A percentile compares a stretch with the other conserved stretches of the same genome.
Conservation (phyloP, 2,329 filamentous ascomycete genomes). For the Corynespora cassiicola region DNA sequence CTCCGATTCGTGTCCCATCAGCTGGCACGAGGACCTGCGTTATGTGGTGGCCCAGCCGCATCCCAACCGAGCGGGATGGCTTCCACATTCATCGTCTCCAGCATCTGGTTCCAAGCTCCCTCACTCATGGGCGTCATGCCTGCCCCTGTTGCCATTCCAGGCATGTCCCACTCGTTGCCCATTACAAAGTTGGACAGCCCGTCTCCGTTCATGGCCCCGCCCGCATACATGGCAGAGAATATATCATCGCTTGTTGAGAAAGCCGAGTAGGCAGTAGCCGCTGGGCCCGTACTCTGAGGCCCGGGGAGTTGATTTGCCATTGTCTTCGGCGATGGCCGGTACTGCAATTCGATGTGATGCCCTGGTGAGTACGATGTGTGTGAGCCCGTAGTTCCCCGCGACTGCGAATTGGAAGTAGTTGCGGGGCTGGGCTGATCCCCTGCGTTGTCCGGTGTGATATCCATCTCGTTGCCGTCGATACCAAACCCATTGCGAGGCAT, state of each 20-base stretch:
- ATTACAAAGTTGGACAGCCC: constrained; percentile 28
- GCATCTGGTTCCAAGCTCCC: constrained; percentile 43
- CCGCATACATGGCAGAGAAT: constrained; percentile 11
- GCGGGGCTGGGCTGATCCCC: constrained; percentile 40
- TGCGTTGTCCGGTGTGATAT: constrained; percentile 35
- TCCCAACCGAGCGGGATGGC: too few relatives aligned
- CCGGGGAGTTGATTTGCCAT: constrained; percentile 19
- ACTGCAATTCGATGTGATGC: constrained; percentile 32
- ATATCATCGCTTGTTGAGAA: constrained; percentile 20
- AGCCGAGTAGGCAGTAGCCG: too few relatives aligned
- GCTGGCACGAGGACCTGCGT: constrained; percentile 5
- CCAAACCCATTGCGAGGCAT: constrained; percentile 13
- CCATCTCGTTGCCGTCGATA: constrained; percentile 43
- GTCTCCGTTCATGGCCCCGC: constrained; percentile 15
- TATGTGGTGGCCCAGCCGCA: constrained; percentile 19
- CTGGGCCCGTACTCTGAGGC: too few relatives aligned
- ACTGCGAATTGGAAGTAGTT: constrained; percentile 37
- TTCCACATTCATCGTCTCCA: constrained; percentile 43
- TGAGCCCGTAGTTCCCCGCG: constrained; percentile 37
- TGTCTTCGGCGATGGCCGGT: constrained; percentile 33
- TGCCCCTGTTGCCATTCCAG: constrained; percentile 19
- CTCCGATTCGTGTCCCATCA: too few relatives aligned
- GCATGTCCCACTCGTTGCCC: constrained; percentile 42
- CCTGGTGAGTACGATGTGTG: constrained; percentile 44
- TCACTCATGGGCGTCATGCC: constrained; percentile 43